Evolutionary conservation across 768 basidiomycete species (phyloP).

Genomic region (Suillus decipiens): DNA sequence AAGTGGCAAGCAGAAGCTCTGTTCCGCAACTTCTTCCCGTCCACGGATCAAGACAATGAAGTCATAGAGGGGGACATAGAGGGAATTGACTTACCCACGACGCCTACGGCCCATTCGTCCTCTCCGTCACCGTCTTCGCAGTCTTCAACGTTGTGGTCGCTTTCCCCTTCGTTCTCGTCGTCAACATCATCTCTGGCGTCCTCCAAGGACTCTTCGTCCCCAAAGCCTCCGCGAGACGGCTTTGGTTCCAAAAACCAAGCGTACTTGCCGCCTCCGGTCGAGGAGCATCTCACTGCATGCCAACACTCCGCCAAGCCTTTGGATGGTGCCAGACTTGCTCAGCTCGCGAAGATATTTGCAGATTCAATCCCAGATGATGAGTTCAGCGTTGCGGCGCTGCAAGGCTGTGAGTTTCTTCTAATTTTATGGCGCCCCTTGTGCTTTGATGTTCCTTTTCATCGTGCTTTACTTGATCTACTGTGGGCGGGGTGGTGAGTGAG

Average conservation of each 20-base stretch:
- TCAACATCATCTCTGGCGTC: conserved; percentile 40
- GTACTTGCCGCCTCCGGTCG: conserved; percentile 65
- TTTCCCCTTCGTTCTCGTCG: conserved; percentile 47
- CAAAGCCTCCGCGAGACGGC: conserved; percentile 17
- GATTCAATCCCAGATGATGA: conserved; percentile 82
- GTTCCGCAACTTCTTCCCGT: conserved; percentile 92
- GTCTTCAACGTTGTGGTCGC: conserved; percentile 49
- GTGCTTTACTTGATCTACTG: conserved; percentile 22
- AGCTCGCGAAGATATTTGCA: conserved; percentile 78
- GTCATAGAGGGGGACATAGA: conserved; percentile 44
- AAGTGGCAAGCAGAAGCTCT: conserved; percentile 84
- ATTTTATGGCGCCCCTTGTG: conserved; percentile 17
- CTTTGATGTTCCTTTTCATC: conserved; percentile 15
- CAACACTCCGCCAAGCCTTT: conserved; percentile 68
- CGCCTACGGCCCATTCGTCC: conserved; percentile 45
- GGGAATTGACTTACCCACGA: conserved; percentile 43
- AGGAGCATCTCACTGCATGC: conserved; percentile 56
- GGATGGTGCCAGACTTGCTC: conserved; percentile 60
- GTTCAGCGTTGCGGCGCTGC: conserved; percentile 87
- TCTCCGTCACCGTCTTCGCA: conserved; percentile 37
- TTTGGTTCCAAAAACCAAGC: conserved; percentile 61
- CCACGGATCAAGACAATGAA: conserved; percentile 52
- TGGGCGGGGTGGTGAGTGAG: conserved; percentile 23
- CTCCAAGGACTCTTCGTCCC: conserved; percentile 28
- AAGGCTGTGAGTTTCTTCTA: conserved; percentile 71